A percentile compares a stretch with the other conserved stretches of the same genome.
These are phyloP conservation scores for Fusarium citri DNA, from an alignment of 2,329 filamentous ascomycete species.

Conservation along the genomic window DNA sequence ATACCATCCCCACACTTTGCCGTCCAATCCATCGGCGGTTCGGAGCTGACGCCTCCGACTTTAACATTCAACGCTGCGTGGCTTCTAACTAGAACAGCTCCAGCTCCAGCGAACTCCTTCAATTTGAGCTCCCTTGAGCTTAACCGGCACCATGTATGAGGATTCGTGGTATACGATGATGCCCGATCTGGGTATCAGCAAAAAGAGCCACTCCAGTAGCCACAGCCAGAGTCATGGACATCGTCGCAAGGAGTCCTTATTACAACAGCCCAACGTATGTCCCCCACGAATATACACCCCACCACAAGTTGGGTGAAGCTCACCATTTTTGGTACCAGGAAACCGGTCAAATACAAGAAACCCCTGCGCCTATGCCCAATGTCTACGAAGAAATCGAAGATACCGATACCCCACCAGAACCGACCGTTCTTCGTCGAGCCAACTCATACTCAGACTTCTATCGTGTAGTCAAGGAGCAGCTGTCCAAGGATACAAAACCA, in stretches of 20 bases:
- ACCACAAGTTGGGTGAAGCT: slow-evolving; percentile 41
- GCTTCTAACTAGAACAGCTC: slow-evolving; percentile 45
- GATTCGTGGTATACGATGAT: slow-evolving; percentile 87
- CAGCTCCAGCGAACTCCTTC: slow-evolving; percentile 21
- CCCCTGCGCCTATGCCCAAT: slow-evolving; percentile 67
- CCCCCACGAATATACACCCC: slow-evolving; percentile 18
- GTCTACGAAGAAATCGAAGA: slow-evolving; percentile 68
- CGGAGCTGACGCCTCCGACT: slow-evolving; percentile 48
- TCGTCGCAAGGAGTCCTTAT: slow-evolving; percentile 75
- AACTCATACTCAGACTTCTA: slow-evolving; percentile 84
- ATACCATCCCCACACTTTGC: slow-evolving; percentile 26
- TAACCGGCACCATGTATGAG: slow-evolving; percentile 74
- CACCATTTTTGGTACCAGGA: slow-evolving; percentile 56
- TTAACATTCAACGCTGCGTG: slow-evolving; percentile 45
- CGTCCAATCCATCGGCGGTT: slow-evolving; percentile 43
- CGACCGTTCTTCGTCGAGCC: slow-evolving; percentile 72
- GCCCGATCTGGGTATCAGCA: slow-evolving; percentile 68
- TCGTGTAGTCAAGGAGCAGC: slow-evolving; percentile 68
- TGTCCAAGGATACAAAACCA: slow-evolving; percentile 62
- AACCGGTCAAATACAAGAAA: slow-evolving; percentile 62
- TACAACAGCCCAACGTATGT: slow-evolving; percentile 72
- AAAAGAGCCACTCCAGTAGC: slow-evolving; percentile 58
- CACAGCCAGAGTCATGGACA: slow-evolving; percentile 63
- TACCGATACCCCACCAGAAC: slow-evolving; percentile 71
- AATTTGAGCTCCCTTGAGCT: slow-evolving; percentile 33